Conservation (phyloP, 148 eudicot genomes). For the Oxyria digyna region DNA sequence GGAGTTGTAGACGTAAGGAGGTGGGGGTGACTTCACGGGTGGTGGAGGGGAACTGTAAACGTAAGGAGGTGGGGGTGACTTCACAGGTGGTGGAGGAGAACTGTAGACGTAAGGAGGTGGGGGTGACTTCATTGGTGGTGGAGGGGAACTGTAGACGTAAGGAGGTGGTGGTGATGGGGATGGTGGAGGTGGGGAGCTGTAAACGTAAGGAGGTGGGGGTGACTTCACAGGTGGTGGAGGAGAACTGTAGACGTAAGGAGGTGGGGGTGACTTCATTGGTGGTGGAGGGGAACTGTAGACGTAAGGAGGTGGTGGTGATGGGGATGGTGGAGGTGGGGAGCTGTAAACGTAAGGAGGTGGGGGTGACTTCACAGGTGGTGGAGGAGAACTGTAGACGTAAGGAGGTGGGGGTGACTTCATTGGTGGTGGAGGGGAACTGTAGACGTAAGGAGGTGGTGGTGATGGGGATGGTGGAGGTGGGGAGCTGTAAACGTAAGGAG, state of each 20-base stretch:
- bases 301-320: conserved; percentile 10
- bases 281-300: no score
- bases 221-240: conserved; percentile 26
- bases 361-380: no score
- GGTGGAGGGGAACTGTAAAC: conserved; percentile 22
- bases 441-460: no score
- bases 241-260: conserved; percentile 6
- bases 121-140: conserved; percentile 18
- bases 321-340: conserved; percentile 8
- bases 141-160: conserved; percentile 25
- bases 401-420: conserved; percentile 23
- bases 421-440: conserved; percentile 35
- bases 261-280: no score
- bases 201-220: conserved; percentile 16
- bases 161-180: conserved; percentile 29
- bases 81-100: conserved; percentile 20
- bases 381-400: conserved; percentile 23
- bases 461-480: conserved; percentile 23
- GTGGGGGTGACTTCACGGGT: conserved; percentile 5
- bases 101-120: conserved; percentile 27
- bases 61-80: conserved; percentile 8
- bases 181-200: conserved; percentile 11
- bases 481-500: conserved; percentile 20
- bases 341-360: no score
- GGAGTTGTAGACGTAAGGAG: background rate